These are phyloP conservation scores for Candida sanyaensis DNA, from an alignment of 1,139 yeast species.

Conservation along the genomic window DNA sequence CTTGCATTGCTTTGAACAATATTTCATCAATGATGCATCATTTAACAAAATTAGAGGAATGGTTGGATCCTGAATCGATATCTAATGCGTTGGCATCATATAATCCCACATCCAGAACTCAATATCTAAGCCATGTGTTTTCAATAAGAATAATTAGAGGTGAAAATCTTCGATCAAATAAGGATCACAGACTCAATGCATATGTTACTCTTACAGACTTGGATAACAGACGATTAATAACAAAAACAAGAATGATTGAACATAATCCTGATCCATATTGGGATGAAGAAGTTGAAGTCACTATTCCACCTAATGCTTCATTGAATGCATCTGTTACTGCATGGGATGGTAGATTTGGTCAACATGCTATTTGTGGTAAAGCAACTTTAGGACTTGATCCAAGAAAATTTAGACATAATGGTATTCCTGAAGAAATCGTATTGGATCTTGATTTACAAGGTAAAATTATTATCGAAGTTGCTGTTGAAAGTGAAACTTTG, in stretches of 20 bases:
- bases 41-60: conserved; percentile 60
- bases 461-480: conserved; percentile 58
- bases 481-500: conserved; percentile 75
- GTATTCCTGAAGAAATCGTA: conserved; percentile 62
- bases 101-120: conserved; percentile 32
- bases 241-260: conserved; percentile 67
- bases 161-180: conserved; percentile 52
- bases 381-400: conserved; percentile 67
- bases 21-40: conserved; percentile 61
- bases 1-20: conserved; percentile 79
- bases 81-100: conserved; percentile 45
- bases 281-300: conserved; percentile 85
- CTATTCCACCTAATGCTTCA: conserved; percentile 39
- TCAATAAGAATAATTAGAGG: conserved; percentile 70
- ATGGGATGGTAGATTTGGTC: conserved; percentile 69
- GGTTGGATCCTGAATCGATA: conserved; percentile 62
- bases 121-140: conserved; percentile 55
- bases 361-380: conserved; percentile 72
- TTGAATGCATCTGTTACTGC: conserved; percentile 59
- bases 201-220: conserved; percentile 72
- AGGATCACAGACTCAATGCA: conserved; percentile 54
- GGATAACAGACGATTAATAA: conserved; percentile 56
- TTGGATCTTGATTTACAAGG: conserved; percentile 74
- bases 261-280: conserved; percentile 75
- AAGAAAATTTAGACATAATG: conserved; percentile 63